Base-by-base conservation (phyloP, 139 green algal species). In the Deuterostichococcus epilithicus region DNA sequence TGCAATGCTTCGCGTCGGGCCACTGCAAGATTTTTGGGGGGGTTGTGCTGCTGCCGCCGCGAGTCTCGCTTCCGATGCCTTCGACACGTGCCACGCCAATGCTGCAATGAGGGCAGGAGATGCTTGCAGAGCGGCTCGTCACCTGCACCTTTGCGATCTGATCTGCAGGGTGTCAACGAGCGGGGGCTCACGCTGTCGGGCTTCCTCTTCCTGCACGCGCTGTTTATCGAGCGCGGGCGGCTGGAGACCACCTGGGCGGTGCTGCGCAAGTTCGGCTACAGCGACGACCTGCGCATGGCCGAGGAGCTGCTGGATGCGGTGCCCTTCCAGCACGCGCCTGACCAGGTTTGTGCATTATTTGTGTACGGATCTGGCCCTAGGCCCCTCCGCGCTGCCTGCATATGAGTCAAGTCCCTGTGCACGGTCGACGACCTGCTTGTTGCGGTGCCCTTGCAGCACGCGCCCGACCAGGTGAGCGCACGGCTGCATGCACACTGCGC, bases 221-320 rank as follows among this genome's bases (percentile, higher is more conserved):
- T 98, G 26, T 98, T 98, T 88, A 97, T 98, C 35, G 94, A 98
- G 81, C 80, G 89, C 0, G 94, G 93, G 10, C 84, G 94, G 39
- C 85, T 96, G 68, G 94, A 98, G 75, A 97, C 94, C 0, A 94
- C 90, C 8, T 98, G 94, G 94, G 86, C 91, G 69, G 92, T 97
- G 44, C 86, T 97, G 72, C 83, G 91, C 34, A 89, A 79, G 42
- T 96, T 93, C 79, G 92, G 92, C 38, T 96, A 96, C 82, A 87
- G 84, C 75, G 86, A 95, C 78, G 68, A 85, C 33, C 80, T 96
- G 58, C 76, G 76, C 33, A 80, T 96, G 34, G 68, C 70, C 8
- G 78, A 89, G 23, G 85, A 90, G 36, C 33, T 91, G 47, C 71
- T 95, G 45, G 75, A 84, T 28, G 35, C 33, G 0, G 86, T 91